Evolutionary conservation across 2,329 filamentous ascomycete species (phyloP).

Genomic region (Canariomyces notabilis): DNA sequence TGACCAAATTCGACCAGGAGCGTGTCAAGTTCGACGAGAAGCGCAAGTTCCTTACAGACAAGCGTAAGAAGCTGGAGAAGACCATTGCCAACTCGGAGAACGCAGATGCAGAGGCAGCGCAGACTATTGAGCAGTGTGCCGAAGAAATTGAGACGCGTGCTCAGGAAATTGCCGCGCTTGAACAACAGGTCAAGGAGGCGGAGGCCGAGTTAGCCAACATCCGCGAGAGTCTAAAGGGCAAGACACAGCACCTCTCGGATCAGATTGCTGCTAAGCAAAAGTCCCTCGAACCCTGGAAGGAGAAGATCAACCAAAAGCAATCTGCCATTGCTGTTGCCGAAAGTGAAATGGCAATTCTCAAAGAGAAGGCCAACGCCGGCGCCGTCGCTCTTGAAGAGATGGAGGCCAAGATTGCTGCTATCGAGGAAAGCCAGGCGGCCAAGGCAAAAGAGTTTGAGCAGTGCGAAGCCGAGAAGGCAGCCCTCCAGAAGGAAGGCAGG

Average conservation of each 20-base stretch:
- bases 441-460: slow-evolving; percentile 73
- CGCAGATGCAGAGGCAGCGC: slow-evolving; percentile 67
- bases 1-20: slow-evolving; percentile 92
- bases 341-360: slow-evolving; percentile 87
- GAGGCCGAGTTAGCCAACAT: slow-evolving; percentile 80
- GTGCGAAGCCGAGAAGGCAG: slow-evolving; percentile 66
- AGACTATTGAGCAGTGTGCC: slow-evolving; percentile 70
- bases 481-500: slow-evolving; percentile 68
- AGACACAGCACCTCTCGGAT: slow-evolving; percentile 91
- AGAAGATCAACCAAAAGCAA: slow-evolving; percentile 94
- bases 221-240: slow-evolving; percentile 83
- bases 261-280: slow-evolving; percentile 91
- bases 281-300: slow-evolving; percentile 90
- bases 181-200: slow-evolving; percentile 69
- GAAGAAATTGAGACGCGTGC: slow-evolving; percentile 73
- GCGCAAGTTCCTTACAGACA: slow-evolving; percentile 84
- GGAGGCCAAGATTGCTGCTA: slow-evolving; percentile 68
- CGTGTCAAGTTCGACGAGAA: slow-evolving; percentile 97
- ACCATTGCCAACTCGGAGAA: slow-evolving; percentile 72
- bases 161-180: slow-evolving; percentile 69
- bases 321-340: slow-evolving; percentile 91
- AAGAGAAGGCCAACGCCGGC: slow-evolving; percentile 83
- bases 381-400: slow-evolving; percentile 79
- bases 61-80: slow-evolving; percentile 94
- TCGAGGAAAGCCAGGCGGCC: slow-evolving; percentile 63